A percentile compares a stretch with the other conserved stretches of the same genome.
Conservation (phyloP, 345 rosid genomes). For the Eucalyptus sp. region DNA sequence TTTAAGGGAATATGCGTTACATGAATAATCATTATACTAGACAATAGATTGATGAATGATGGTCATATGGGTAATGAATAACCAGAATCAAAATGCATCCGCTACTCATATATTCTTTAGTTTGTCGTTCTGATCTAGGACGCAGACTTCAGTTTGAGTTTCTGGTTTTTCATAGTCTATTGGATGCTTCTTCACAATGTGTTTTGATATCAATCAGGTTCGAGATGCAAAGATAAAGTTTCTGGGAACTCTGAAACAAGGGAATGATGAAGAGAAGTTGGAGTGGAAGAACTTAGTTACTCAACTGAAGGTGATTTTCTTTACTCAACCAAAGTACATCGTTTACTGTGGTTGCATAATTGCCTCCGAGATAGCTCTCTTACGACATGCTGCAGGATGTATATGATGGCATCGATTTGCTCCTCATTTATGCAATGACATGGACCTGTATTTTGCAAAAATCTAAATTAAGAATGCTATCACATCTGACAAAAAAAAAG, state of each 20-base stretch:
- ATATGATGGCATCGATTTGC: neutral
- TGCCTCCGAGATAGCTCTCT: neutral
- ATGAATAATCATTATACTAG: neutral
- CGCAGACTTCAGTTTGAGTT: neutral
- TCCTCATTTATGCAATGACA: neutral
- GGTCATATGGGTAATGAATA: neutral
- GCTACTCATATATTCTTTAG: neutral
- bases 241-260: conserved; percentile 65
- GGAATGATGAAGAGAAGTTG: conserved; percentile 54
- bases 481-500: no score
- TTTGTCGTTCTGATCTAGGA: neutral
- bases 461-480: no score
- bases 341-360: neutral
- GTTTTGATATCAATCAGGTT: conserved; percentile 36
- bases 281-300: conserved; percentile 68
- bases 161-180: neutral
- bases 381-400: neutral
- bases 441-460: neutral
- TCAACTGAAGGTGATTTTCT: conserved; percentile 51
- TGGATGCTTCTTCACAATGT: neutral
- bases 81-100: neutral
- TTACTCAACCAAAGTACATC: neutral
- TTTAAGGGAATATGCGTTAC: neutral
- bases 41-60: neutral
- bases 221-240: conserved; percentile 80